Base-by-base conservation (phyloP, 441 rosid genomes). In the Pelargonium australe region DNA sequence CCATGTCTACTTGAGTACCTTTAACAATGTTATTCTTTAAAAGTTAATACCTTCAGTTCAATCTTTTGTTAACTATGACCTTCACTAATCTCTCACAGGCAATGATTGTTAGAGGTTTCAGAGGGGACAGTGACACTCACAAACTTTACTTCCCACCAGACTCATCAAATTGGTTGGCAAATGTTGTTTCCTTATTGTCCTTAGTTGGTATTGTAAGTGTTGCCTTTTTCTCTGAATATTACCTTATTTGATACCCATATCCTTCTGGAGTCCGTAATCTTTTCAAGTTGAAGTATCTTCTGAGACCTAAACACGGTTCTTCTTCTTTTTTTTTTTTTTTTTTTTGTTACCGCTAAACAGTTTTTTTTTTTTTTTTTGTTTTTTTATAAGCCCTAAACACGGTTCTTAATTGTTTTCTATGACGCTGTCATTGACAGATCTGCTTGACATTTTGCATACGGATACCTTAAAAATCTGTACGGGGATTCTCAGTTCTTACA, bases 101-200 rank as follows among this genome's bases (percentile, higher is more conserved):
- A 17, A 94, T 94, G 98, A 94, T 94, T 70, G 87, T 91, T 14
- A 84, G 97, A 76, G 98, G 98, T 31, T 94, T 91, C 76, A 83
- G 86, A 75, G 98, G 98, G 64, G 86, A 94, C 73, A 85, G 95
- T 77, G 78, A 76, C 72, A 74, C 80, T 73, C 93, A 93, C 75
- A 84, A 85, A 76, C 80, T 90, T 45, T 87, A 87, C 81, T 85
- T 85, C 72, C 78, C 81, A 53, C 82, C 89, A 0, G 77, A 81
- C 4, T 78, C 96, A 19, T 79, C 95, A 2, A 16, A 75, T 23
- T 82, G 88, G 67, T 44, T 84, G 6, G 88, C 96, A 40, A 85
- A 94, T 81, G 51, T 83, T 19, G 68, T 86, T 25, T 86, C 97
- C 8, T 53, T 85, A 7, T 63, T 87, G 65, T 85, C 89, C 79